A percentile compares a stretch with the other conserved stretches of the same genome.
Conservation (phyloP, 2,329 filamentous ascomycete genomes). For the Didymella pinodella region DNA sequence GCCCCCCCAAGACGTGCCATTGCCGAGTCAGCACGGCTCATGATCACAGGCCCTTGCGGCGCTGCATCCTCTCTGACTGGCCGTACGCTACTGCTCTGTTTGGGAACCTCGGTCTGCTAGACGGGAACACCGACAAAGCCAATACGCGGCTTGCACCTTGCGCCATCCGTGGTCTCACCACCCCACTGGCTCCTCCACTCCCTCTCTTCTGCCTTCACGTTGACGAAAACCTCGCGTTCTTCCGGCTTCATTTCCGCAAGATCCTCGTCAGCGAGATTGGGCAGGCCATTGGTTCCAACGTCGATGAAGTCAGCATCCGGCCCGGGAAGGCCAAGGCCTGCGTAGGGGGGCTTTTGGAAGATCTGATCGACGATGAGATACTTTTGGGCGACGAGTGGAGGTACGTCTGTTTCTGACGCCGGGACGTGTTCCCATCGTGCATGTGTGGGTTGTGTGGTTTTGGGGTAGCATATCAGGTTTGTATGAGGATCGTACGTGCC, state of each 20-base stretch:
- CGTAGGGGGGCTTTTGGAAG: conserved; percentile 65
- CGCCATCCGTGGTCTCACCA: conserved; percentile 67
- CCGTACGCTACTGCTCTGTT: neutral
- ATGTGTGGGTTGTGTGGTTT: conserved; percentile 87
- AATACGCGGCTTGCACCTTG: conserved; percentile 56
- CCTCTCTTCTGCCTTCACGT: conserved; percentile 69
- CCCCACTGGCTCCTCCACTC: conserved; percentile 80
- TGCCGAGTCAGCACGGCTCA: neutral
- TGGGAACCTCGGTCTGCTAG: conserved; percentile 29
- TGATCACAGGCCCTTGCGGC: neutral
- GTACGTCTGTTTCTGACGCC: conserved; percentile 54
- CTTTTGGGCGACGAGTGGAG: conserved; percentile 66
- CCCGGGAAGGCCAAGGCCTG: conserved; percentile 67
- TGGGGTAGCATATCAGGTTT: conserved; percentile 87
- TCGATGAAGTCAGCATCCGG: conserved; percentile 62
- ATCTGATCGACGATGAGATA: conserved; percentile 69
- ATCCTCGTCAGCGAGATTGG: conserved; percentile 70
- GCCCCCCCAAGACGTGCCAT: neutral
- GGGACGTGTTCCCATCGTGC: conserved; percentile 79
- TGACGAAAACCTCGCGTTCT: conserved; percentile 76
- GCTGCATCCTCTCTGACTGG: neutral
- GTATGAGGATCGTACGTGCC: conserved; percentile 95
- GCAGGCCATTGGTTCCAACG: conserved; percentile 63
- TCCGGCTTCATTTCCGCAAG: conserved; percentile 71
- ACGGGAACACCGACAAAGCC: conserved; percentile 60